These are phyloP conservation scores for apple (Malus domestica) DNA, from an alignment of 306 rosid genomes.

Conservation along the genomic window DNA sequence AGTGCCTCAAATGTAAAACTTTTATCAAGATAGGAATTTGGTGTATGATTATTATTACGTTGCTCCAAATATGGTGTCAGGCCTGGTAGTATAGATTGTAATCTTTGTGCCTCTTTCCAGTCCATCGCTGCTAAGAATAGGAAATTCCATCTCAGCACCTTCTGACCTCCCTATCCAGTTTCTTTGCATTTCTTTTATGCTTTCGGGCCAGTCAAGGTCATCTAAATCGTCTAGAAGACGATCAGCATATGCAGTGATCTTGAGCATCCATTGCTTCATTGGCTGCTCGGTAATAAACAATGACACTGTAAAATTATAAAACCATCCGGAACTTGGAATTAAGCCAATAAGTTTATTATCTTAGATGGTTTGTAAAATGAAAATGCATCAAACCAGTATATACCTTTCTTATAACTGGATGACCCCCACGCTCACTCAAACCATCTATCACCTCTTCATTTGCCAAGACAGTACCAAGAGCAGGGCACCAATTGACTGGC, in stretches of 20 bases:
- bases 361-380: conserved; percentile 7
- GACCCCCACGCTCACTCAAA: conserved; percentile 93
- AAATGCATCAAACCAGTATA: conserved; percentile 1
- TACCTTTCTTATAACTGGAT: conserved; percentile 92
- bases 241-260: conserved; percentile 96
- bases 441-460: conserved; percentile 98
- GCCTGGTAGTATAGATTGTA: conserved; percentile 82
- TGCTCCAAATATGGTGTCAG: conserved; percentile 97
- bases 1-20: conserved; percentile 7
- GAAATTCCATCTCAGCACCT: conserved; percentile 91
- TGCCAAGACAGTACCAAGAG: conserved; percentile 97
- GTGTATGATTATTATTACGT: conserved; percentile 67
- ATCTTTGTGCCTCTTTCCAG: conserved; percentile 56
- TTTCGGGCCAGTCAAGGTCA: conserved; percentile 93
- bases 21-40: conserved; percentile 17
- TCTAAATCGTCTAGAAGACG: conserved; percentile 95
- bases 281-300: conserved; percentile 99
- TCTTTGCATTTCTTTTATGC: conserved; percentile 96
- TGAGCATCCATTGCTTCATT: conserved; percentile 99
- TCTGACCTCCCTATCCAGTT: conserved; percentile 99
- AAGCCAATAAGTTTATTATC: conserved; percentile 21
- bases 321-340: conserved; percentile 42
- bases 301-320: conserved; percentile 71
- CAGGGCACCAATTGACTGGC: conserved; percentile 99
- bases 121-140: conserved; percentile 61